These are phyloP conservation scores for Sporothrix curviconia DNA, from an alignment of 2,329 filamentous ascomycete species.

Conservation along the genomic window DNA sequence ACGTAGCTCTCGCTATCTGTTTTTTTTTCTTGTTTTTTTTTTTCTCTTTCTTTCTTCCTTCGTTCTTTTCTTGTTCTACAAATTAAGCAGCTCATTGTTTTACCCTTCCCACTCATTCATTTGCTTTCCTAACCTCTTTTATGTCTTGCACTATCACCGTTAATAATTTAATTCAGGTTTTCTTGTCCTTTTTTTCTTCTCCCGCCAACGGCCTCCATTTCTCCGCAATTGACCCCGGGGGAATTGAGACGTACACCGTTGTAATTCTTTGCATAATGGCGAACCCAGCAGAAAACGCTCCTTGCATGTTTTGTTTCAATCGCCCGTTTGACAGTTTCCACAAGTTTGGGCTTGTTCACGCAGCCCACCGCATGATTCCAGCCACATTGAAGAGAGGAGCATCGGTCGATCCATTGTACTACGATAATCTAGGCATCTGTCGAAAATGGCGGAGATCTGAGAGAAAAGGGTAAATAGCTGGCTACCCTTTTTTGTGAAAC, in stretches of 20 bases:
- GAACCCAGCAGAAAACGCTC: not conserved
- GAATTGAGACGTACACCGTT: not conserved
- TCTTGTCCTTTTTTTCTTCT: not conserved
- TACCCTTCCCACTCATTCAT: not conserved
- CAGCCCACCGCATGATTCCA: no score
- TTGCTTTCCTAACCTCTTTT: not conserved
- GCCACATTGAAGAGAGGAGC: no score
- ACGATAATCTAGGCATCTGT: no score
- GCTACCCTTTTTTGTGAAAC: no score
- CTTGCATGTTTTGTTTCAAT: slow-evolving; percentile 3
- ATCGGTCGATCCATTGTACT: no score
- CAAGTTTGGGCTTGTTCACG: no score
- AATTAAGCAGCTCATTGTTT: not conserved
- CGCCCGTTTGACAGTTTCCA: not conserved
- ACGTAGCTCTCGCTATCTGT: no score
- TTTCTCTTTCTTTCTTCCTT: not conserved
- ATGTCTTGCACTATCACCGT: not conserved
- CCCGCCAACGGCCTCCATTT: not conserved
- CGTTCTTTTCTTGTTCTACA: not conserved
- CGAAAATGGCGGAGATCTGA: no score
- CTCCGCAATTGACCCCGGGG: not conserved
- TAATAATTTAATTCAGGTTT: not conserved
- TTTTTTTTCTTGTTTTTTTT: not conserved
- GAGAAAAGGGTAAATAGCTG: no score
- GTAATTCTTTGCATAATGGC: slow-evolving; percentile 3